phyloP scores from a whole-genome alignment of 208 protist species.

The Wallacemonas rigidus region DNA sequence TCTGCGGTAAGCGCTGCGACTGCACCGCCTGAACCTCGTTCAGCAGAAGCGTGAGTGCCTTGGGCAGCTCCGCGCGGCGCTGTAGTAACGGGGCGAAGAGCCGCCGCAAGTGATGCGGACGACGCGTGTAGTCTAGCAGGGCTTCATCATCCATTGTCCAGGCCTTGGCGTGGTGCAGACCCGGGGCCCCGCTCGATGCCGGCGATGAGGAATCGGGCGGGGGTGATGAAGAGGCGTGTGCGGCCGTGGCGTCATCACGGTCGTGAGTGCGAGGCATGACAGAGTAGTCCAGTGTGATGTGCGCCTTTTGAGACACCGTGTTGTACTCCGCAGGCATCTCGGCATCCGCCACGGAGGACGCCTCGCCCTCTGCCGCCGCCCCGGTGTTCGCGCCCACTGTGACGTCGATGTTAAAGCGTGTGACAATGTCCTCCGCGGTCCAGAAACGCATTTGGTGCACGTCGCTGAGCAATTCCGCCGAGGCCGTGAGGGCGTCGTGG shows the following conservation, averaged over 20 bases:
- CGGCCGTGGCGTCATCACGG: background rate
- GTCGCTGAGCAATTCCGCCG: constrained; percentile 26
- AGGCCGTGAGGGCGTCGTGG: constrained; percentile 24
- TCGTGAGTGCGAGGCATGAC: constrained; percentile 15
- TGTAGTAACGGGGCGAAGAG: constrained; percentile 67
- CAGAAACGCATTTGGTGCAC: constrained; percentile 55
- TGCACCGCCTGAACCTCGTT: constrained; percentile 52
- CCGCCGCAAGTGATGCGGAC: constrained; percentile 60
- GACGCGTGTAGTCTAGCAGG: constrained; percentile 53
- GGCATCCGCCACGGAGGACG: background rate
- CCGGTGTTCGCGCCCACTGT: background rate
- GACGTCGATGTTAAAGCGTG: constrained; percentile 53
- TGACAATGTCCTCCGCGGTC: constrained; percentile 42
- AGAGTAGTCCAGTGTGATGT: constrained; percentile 39
- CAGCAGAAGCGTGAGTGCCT: constrained; percentile 53
- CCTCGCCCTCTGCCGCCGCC: too few species aligned
- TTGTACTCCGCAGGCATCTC: background rate
- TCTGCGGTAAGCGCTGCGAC: constrained; percentile 33
- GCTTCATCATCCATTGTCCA: constrained; percentile 37
- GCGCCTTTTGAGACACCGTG: background rate
- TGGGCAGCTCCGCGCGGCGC: constrained; percentile 43
- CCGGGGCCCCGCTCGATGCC: background rate
- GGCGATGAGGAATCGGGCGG: background rate
- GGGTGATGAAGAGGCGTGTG: background rate
- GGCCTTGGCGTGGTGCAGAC: constrained; percentile 36